Conservation (phyloP, 306 rosid genomes). For the Lathyrus oleraceus region DNA sequence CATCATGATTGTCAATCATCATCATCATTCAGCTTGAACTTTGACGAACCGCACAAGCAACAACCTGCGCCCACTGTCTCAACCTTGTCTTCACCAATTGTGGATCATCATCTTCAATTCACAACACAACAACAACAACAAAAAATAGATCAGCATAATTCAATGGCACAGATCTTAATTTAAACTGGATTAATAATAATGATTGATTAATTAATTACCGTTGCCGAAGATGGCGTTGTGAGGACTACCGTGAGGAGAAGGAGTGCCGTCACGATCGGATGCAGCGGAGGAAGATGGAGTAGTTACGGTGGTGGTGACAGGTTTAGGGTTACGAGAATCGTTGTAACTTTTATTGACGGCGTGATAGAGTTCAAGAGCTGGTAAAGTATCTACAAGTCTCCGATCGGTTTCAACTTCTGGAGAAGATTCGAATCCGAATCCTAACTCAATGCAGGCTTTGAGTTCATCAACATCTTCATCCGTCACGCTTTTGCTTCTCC, state of each 20-base stretch:
- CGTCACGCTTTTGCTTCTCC: conserved; percentile 77
- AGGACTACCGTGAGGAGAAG: conserved; percentile 66
- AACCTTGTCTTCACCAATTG: conserved; percentile 80
- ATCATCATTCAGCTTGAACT: conserved; percentile 35
- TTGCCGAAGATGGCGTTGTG: conserved; percentile 52
- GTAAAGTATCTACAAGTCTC: conserved; percentile 75
- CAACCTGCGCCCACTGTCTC: conserved; percentile 97
- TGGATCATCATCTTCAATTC: conserved; percentile 76
- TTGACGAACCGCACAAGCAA: conserved; percentile 91
- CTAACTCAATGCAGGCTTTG: conserved; percentile 88
- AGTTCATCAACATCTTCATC: conserved; percentile 88
- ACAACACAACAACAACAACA: background rate
- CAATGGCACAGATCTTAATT: background rate
- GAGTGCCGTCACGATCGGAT: conserved; percentile 58
- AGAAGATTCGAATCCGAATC: conserved; percentile 75
- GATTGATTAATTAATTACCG: conserved; percentile 39
- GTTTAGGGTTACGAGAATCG: conserved; percentile 45
- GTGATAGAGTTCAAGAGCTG: conserved; percentile 78
- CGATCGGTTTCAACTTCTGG: conserved; percentile 52
- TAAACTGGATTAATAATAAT: background rate
- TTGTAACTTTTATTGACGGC: conserved; percentile 71
- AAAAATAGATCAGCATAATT: background rate
- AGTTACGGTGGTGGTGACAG: conserved; percentile 30
- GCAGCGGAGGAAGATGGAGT: conserved; percentile 51
- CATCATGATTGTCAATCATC: conserved; percentile 10